Conservation (phyloP, 306 rosid species). For the Myrica gale region DNA sequence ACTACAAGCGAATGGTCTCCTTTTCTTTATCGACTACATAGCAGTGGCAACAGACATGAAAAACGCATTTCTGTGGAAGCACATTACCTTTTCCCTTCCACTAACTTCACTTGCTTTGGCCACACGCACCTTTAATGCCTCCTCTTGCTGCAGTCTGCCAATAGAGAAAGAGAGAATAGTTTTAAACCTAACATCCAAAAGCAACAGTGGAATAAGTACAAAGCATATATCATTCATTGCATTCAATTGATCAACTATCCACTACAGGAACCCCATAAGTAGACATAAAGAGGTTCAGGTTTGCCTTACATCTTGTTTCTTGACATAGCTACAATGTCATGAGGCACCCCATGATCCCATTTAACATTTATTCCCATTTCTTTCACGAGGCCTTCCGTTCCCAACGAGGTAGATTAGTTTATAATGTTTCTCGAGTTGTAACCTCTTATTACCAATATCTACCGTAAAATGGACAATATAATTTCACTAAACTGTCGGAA, state of each 20-base stretch:
- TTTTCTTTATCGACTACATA: constrained; percentile 8
- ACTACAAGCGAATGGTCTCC: constrained; percentile 13
- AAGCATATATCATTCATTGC: neutral
- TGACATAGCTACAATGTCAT: neutral
- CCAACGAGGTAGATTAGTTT: neutral
- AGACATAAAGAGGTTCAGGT: neutral
- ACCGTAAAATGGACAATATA: neutral
- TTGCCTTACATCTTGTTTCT: neutral
- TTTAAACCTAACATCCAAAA: constrained; percentile 18
- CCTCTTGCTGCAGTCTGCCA: constrained; percentile 80
- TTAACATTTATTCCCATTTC: neutral
- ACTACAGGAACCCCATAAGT: neutral
- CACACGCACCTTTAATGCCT: constrained; percentile 84
- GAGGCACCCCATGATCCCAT: neutral
- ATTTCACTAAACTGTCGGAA: neutral
- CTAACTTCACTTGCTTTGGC: constrained; percentile 63
- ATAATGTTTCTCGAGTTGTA: neutral
- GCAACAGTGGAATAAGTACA: constrained; percentile 14
- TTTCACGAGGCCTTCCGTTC: neutral
- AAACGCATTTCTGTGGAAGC: constrained; percentile 22
- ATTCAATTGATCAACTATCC: neutral
- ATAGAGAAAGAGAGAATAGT: constrained; percentile 8
- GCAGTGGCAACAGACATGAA: constrained; percentile 16
- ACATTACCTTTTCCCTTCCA: constrained; percentile 88
- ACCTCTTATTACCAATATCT: neutral